Conservation (phyloP, 2,329 filamentous ascomycete species). For the Talaromyces pinophilus region DNA sequence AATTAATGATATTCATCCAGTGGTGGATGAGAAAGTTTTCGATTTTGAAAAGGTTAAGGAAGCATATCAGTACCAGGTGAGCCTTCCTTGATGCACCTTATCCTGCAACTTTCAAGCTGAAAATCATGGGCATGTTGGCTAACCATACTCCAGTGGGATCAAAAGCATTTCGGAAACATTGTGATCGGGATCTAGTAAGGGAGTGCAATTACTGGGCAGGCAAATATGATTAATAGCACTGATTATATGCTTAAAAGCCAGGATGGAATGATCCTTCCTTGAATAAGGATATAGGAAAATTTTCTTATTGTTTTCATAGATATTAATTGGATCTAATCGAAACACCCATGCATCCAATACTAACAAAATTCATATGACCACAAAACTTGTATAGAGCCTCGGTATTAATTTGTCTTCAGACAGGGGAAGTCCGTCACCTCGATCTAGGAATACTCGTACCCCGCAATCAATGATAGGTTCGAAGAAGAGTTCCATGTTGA, state of each 20-base stretch:
- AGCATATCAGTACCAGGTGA: slow-evolving; percentile 18
- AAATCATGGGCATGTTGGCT: slow-evolving; percentile 26
- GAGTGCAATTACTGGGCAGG: background rate
- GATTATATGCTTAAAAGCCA: background rate
- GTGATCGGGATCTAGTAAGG: slow-evolving; percentile 47
- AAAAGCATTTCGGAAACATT: slow-evolving; percentile 60
- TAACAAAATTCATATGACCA: background rate
- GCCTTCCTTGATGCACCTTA: background rate
- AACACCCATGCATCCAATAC: background rate
- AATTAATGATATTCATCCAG: slow-evolving; percentile 59
- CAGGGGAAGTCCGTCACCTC: background rate
- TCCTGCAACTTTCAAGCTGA: background rate
- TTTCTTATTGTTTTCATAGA: background rate
- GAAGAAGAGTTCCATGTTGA: background rate
- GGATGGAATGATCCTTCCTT: background rate
- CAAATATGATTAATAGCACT: background rate
- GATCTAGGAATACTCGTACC: background rate
- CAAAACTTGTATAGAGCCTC: background rate
- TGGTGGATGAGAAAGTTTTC: slow-evolving; percentile 50
- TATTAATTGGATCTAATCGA: background rate
- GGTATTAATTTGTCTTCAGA: background rate
- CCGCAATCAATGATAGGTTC: background rate
- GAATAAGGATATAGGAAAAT: background rate
- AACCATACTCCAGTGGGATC: slow-evolving; percentile 40
- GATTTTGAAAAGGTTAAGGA: slow-evolving; percentile 17